These are phyloP conservation scores for Paratinospora sagittata DNA, from an alignment of 164 flowering plant species.

Conservation along the genomic window DNA sequence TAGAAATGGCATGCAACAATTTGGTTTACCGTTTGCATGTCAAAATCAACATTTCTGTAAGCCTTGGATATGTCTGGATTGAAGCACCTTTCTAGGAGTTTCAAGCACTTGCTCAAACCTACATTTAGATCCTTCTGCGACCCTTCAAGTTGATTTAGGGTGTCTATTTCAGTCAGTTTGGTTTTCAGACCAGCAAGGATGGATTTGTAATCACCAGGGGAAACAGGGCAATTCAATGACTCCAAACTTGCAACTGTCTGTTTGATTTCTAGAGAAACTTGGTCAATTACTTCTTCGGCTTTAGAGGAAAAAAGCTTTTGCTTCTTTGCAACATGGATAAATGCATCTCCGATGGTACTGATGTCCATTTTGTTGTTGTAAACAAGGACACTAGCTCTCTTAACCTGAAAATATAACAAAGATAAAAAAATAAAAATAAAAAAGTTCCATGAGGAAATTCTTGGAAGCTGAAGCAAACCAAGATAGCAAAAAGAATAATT, in stretches of 20 bases:
- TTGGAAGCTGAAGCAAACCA: constrained; percentile 12
- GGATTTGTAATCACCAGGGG: constrained; percentile 25
- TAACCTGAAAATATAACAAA: neutral
- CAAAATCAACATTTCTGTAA: constrained; percentile 63
- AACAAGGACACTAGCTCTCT: neutral
- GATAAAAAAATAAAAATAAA: neutral
- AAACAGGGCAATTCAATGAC: constrained; percentile 19
- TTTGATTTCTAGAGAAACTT: constrained; percentile 51
- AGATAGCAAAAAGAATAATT: too few relatives aligned
- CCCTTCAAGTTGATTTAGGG: constrained; percentile 50
- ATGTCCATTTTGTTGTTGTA: constrained; percentile 56
- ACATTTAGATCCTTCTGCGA: constrained; percentile 64
- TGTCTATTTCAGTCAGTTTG: constrained; percentile 40
- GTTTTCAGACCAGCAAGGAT: constrained; percentile 45
- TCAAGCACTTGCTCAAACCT: constrained; percentile 56
- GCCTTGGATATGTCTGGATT: constrained; percentile 79
- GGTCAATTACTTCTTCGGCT: constrained; percentile 61
- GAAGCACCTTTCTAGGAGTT: constrained; percentile 62
- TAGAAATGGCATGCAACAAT: constrained; percentile 75
- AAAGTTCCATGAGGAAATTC: too few relatives aligned
- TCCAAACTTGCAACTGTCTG: constrained; percentile 40
- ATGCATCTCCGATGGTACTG: constrained; percentile 63
- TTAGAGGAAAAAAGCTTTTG: constrained; percentile 65
- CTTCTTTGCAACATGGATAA: constrained; percentile 79
- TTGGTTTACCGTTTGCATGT: constrained; percentile 46